Conservation (phyloP, 1,284 basidiomycete genomes). For the Rhodotorula sp. region DNA sequence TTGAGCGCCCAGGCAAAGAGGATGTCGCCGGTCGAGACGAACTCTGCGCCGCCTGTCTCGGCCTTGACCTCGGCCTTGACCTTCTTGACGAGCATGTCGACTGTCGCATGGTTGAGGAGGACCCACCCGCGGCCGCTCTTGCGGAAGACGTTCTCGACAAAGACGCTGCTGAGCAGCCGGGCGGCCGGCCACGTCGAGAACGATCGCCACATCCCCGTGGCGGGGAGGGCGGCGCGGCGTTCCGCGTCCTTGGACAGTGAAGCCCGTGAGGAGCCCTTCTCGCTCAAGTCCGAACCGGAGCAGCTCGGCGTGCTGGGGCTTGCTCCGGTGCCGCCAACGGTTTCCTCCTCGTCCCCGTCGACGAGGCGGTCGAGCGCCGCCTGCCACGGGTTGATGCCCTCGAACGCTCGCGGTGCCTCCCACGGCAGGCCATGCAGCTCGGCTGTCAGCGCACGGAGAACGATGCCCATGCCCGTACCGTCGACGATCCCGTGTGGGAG, state of each 20-base stretch:
- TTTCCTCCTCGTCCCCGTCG: not conserved
- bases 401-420: not conserved
- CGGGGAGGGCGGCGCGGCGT: not conserved
- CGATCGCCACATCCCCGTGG: not conserved
- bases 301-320: not conserved
- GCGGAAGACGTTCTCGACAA: not conserved
- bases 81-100: not conserved
- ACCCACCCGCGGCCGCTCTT: not conserved
- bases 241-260: not conserved
- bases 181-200: not conserved
- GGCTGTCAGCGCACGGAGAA: not conserved
- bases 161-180: not conserved
- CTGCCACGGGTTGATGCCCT: not conserved
- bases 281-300: not conserved
- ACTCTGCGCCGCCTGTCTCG: conserved; percentile 2
- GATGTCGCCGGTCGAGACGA: conserved; percentile 14
- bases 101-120: not conserved
- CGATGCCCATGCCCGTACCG: conserved; percentile 6
- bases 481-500: conserved; percentile 13
- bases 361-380: not conserved
- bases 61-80: conserved; percentile 1
- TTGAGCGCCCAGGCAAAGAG: conserved; percentile 5
- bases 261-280: not conserved
- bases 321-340: not conserved
- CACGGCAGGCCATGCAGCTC: not conserved